Conservation (phyloP, 257 asterid species). For the Gynochthodes officinalis region DNA sequence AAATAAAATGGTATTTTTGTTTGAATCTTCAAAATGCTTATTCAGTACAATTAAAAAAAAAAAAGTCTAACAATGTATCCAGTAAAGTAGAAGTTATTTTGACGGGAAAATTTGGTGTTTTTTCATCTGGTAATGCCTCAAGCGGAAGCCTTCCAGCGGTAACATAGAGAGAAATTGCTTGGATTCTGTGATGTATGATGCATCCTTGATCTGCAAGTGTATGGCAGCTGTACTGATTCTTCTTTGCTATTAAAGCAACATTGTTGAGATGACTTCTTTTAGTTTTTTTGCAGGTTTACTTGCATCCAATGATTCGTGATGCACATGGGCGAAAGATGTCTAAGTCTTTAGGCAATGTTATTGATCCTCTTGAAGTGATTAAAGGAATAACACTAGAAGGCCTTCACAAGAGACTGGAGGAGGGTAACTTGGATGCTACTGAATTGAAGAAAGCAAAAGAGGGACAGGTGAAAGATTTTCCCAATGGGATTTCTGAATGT, state of each 20-base stretch:
- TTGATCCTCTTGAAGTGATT: conserved; percentile 90
- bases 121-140: neutral
- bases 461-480: conserved; percentile 86
- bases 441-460: conserved; percentile 83
- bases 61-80: neutral
- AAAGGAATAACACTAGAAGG: conserved; percentile 63
- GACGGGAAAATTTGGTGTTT: neutral
- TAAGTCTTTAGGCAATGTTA: conserved; percentile 91
- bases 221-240: neutral
- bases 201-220: neutral
- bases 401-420: conserved; percentile 87
- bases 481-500: conserved; percentile 87
- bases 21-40: neutral
- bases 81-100: neutral
- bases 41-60: neutral
- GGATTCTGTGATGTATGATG: neutral
- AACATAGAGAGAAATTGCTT: neutral
- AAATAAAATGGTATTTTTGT: neutral
- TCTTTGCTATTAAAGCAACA: neutral
- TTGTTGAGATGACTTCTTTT: conserved; percentile 11
- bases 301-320: conserved; percentile 97
- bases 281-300: conserved; percentile 55
- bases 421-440: conserved; percentile 82
- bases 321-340: conserved; percentile 99
- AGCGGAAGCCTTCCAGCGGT: neutral